Percentiles rank a stretch among this genome's conserved stretches.
phyloP scores from a whole-genome alignment of 169 alveolate species.

The Babesia divergens region DNA sequence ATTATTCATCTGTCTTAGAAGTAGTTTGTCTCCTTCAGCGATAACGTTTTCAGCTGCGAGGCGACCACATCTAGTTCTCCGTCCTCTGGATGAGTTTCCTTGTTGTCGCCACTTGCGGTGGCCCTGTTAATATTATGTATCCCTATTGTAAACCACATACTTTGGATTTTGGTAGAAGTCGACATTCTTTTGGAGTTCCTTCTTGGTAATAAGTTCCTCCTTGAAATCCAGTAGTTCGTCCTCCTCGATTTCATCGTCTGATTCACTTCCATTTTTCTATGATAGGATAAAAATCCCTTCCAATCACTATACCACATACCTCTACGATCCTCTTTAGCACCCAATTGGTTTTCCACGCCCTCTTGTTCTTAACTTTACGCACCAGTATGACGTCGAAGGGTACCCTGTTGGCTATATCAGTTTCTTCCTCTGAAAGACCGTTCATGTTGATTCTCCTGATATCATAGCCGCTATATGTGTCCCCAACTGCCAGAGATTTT shows the following conservation, averaged over 20 bases:
- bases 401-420: constrained; percentile 39
- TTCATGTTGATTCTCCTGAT: constrained; percentile 55
- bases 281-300: background rate
- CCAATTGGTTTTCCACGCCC: constrained; percentile 40
- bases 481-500: constrained; percentile 42
- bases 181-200: constrained; percentile 57
- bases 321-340: constrained; percentile 57
- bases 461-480: constrained; percentile 58
- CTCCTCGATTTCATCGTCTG: constrained; percentile 58
- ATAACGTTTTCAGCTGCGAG: constrained; percentile 47
- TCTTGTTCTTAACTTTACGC: constrained; percentile 43
- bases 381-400: constrained; percentile 64
- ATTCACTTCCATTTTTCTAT: constrained; percentile 29
- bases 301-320: background rate
- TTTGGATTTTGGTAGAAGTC: constrained; percentile 63
- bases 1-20: constrained; percentile 4
- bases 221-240: constrained; percentile 62
- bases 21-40: constrained; percentile 43
- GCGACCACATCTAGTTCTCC: constrained; percentile 34
- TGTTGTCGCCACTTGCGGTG: background rate
- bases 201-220: constrained; percentile 52
- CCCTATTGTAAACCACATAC: constrained; percentile 1
- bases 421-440: constrained; percentile 61
- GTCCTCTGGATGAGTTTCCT: constrained; percentile 18
- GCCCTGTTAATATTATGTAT: background rate